These are phyloP conservation scores for Amylostereum areolatum DNA, from an alignment of 1,284 basidiomycete genomes.

Conservation along the genomic window DNA sequence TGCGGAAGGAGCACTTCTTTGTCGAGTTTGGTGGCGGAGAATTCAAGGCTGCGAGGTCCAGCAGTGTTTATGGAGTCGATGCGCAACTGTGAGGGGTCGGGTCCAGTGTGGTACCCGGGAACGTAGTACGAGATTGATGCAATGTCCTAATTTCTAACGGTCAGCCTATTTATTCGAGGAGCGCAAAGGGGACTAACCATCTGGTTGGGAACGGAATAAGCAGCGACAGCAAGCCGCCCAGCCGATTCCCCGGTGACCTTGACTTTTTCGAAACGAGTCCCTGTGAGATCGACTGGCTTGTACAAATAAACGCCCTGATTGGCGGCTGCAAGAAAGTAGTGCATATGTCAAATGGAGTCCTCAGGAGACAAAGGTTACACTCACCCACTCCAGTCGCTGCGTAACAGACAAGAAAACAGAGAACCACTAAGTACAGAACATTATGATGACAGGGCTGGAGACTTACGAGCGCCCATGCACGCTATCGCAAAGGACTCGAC, in stretches of 20 bases:
- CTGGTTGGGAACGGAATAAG: conserved; percentile 1
- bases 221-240: conserved; percentile 20
- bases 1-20: conserved; percentile 21
- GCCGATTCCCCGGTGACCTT: conserved; percentile 21
- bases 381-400: background rate
- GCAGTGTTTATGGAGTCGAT: conserved; percentile 13
- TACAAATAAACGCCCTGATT: conserved; percentile 13
- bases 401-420: background rate
- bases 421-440: too few relatives aligned
- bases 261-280: conserved; percentile 15
- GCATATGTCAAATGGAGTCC: too few relatives aligned
- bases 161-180: background rate
- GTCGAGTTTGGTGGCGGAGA: conserved; percentile 17
- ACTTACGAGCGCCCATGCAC: conserved; percentile 18
- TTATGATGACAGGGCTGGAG: conserved; percentile 14
- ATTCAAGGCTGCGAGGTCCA: background rate
- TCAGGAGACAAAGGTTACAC: background rate
- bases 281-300: conserved; percentile 3
- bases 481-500: conserved; percentile 19
- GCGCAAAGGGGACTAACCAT: conserved; percentile 3
- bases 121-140: conserved; percentile 27
- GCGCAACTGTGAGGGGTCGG: conserved; percentile 14
- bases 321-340: conserved; percentile 2
- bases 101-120: conserved; percentile 23
- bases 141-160: conserved; percentile 16